Evolutionary conservation across 2,329 filamentous ascomycete genomes (phyloP).

Genomic region (Cordyceps sp.): DNA sequence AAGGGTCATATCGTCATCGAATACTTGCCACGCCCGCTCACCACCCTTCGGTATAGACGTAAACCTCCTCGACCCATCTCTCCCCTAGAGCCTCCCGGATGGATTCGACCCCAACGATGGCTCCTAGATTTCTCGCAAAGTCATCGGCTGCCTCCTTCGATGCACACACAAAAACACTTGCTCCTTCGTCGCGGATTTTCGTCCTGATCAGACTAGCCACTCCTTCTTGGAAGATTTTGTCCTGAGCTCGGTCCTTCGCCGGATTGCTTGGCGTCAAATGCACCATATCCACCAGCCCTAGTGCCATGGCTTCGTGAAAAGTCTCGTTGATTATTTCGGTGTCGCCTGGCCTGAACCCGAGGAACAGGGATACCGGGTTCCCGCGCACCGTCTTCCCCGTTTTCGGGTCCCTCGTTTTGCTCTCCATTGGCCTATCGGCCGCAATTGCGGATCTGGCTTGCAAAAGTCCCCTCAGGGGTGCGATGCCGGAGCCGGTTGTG

Average conservation of each 20-base stretch:
- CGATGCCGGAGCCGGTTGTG: conserved; percentile 2
- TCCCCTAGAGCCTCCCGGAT: conserved; percentile 1
- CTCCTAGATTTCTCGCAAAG: conserved; percentile 1
- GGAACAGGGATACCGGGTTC: neutral
- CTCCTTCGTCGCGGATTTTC: conserved; percentile 1
- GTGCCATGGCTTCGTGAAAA: neutral
- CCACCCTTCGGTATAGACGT: conserved; percentile 1
- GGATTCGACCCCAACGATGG: neutral
- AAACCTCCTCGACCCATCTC: conserved; percentile 2
- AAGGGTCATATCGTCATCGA: too few relatives aligned
- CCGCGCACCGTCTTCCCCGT: neutral
- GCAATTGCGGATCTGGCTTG: conserved; percentile 1
- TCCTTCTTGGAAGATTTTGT: neutral
- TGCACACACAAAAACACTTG: conserved; percentile 1
- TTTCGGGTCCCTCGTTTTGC: neutral
- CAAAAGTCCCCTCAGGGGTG: neutral
- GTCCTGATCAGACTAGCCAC: neutral
- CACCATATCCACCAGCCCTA: conserved; percentile 1
- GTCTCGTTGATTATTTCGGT: conserved; percentile 1
- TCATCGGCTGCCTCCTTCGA: conserved; percentile 2
- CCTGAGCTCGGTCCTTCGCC: neutral
- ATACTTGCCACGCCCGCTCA: too few relatives aligned
- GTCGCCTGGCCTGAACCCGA: conserved; percentile 1
- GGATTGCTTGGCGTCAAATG: conserved; percentile 1
- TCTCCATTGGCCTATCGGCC: neutral